phyloP scores from a whole-genome alignment of 2,329 filamentous ascomycete genomes.

The Diaporthe batatas region DNA sequence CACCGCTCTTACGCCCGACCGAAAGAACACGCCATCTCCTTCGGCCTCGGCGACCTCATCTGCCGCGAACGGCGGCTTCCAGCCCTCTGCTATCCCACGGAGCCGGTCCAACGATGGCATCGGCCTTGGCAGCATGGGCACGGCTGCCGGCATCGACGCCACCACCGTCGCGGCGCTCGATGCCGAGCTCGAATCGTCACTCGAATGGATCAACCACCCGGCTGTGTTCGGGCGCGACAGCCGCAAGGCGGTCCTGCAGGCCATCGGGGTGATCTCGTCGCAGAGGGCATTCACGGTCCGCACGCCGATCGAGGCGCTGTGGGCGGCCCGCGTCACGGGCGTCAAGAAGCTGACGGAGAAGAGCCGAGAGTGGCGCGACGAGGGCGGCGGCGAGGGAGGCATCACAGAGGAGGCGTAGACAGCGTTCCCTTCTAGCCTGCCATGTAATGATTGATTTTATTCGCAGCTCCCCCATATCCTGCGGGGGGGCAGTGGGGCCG shows the following conservation, averaged over 20 bases:
- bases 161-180: conserved; percentile 88
- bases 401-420: conserved; percentile 71
- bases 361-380: conserved; percentile 92
- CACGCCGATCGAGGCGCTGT: conserved; percentile 88
- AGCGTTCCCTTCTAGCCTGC: conserved; percentile 2
- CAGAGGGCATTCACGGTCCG: conserved; percentile 95
- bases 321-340: conserved; percentile 85
- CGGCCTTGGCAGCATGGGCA: conserved; percentile 61
- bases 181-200: conserved; percentile 86
- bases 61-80: conserved; percentile 48
- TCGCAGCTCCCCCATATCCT: background rate
- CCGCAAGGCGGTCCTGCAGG: conserved; percentile 94
- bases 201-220: conserved; percentile 98
- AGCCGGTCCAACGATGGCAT: conserved; percentile 70
- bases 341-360: conserved; percentile 85
- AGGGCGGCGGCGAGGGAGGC: conserved; percentile 78
- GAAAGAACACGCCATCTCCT: conserved; percentile 69
- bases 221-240: conserved; percentile 95
- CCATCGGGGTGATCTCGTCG: conserved; percentile 95
- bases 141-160: conserved; percentile 80
- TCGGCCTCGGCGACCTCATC: conserved; percentile 57
- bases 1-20: conserved; percentile 62
- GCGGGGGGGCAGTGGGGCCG: background rate
- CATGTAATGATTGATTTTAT: conserved; percentile 25
- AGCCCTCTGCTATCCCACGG: conserved; percentile 60